Evolutionary conservation across 2,329 filamentous ascomycete species (phyloP), one percentile per base, ranked within the genome.

Genomic region (Tolypocladium guangdongense): DNA sequence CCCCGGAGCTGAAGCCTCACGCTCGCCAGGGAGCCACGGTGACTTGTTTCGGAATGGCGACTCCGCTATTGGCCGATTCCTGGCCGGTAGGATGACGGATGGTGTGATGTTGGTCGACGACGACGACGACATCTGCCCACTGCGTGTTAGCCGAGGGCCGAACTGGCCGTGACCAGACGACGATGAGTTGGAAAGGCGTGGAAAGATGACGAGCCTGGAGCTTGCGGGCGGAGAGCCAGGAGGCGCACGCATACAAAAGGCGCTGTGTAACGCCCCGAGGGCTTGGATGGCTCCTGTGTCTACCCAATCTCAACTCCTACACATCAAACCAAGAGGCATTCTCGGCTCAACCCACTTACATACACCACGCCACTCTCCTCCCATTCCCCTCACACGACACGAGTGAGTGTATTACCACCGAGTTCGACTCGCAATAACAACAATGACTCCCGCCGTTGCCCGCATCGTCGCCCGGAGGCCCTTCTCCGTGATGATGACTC

Each of bases 401-500:
- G 35, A 39, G 4, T 20, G 22, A 37, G 24, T 39, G 30, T 55
- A 49, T 50, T 55, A 55, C 43, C 27, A 32, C 43, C 16, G 10
- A 32, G 27, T 32, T 46, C 43, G 18, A 46, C 43, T 7, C 8
- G 30, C 4, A 45, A 45, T 14, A 18, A 46, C 55, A 62, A 54
- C 41, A 55, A 67, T 67, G 64, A 60, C 58, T 58, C 56, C 65
- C 46, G 58, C 62, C 52, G 59, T 61, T 55, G 56, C 61, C 52
- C 67, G 67, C 57, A 58, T 60, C 55, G 59, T 62, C 27, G 54
- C 59, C 53, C 63, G 63, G 53, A 64, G 69, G 43, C 66, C 66
- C 22, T 68, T 69, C 59, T 71, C 69, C 55, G 60, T 69, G 39
- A 58, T 68, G 43, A 57, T 55, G 36, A 56, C 62, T n/a, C 61